Percentiles rank a stretch among this genome's conserved stretches.
These are phyloP conservation scores for Geotrichum carabidarum DNA, from an alignment of 1,139 yeast genomes.

Conservation along the genomic window DNA sequence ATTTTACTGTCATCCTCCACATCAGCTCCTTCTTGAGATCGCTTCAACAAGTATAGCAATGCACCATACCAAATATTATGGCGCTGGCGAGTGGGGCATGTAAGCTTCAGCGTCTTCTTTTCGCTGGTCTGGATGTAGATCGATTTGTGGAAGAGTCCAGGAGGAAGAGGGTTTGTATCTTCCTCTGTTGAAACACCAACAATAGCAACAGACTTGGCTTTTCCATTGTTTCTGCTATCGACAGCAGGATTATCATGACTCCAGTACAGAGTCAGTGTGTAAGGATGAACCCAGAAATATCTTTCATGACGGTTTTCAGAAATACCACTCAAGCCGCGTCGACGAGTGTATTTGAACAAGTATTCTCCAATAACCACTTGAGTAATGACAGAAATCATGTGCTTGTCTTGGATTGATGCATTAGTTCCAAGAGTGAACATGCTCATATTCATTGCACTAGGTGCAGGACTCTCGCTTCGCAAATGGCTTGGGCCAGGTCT, in stretches of 20 bases:
- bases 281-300: conserved; percentile 96
- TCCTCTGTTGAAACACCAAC: conserved; percentile 71
- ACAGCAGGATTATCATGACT: conserved; percentile 74
- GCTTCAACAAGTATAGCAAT: conserved; percentile 64
- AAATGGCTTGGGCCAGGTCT: not conserved
- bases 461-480: conserved; percentile 13
- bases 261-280: conserved; percentile 88
- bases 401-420: conserved; percentile 54
- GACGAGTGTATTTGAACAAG: conserved; percentile 77
- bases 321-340: conserved; percentile 68
- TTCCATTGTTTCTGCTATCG: conserved; percentile 43
- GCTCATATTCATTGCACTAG: conserved; percentile 23
- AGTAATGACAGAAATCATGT: conserved; percentile 81
- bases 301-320: conserved; percentile 83
- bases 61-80: conserved; percentile 93
- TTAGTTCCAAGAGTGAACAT: conserved; percentile 59
- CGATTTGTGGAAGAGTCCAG: conserved; percentile 83
- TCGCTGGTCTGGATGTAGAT: conserved; percentile 69
- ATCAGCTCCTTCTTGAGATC: conserved; percentile 55
- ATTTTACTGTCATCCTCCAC: conserved; percentile 27
- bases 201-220: conserved; percentile 78
- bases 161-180: conserved; percentile 87
- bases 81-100: conserved; percentile 82
- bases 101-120: conserved; percentile 58
- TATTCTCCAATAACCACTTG: conserved; percentile 93